phyloP scores from a whole-genome alignment of 208 protist genomes.

The Hexamita inflata region DNA sequence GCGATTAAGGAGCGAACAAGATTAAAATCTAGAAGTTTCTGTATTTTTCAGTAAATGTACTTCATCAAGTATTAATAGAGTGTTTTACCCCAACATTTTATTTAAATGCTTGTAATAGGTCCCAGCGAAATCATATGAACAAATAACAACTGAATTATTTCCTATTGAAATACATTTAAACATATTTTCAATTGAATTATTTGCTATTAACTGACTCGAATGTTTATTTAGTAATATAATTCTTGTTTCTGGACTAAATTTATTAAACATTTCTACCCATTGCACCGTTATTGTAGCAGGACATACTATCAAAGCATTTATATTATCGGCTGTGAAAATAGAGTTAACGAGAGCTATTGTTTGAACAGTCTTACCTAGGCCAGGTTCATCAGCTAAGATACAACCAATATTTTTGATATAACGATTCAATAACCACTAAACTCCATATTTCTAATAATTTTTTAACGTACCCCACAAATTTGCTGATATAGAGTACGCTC shows the following conservation, averaged over 20 bases:
- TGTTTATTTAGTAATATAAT: neutral
- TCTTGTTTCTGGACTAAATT: neutral
- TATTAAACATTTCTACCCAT: slow-evolving; percentile 7
- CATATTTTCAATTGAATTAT: too few species aligned
- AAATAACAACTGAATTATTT: too few species aligned
- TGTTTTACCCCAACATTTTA: too few species aligned
- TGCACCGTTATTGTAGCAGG: neutral
- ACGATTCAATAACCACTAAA: neutral
- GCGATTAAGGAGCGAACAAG: neutral
- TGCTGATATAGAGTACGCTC: too few species aligned
- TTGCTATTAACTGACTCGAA: too few species aligned
- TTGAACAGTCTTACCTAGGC: slow-evolving; percentile 13
- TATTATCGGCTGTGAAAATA: neutral
- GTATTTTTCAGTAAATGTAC: slow-evolving; percentile 26
- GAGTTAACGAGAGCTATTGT: neutral
- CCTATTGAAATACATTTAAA: too few species aligned
- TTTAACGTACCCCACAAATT: too few species aligned
- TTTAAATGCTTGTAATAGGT: too few species aligned
- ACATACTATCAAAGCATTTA: neutral
- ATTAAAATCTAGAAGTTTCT: neutral
- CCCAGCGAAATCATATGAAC: too few species aligned
- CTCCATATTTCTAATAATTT: neutral
- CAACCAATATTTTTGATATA: neutral
- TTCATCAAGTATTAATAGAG: slow-evolving; percentile 26
- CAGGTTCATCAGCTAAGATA: slow-evolving; percentile 18